Conservation (phyloP, 306 rosid genomes). For the Crotalaria pallida region DNA sequence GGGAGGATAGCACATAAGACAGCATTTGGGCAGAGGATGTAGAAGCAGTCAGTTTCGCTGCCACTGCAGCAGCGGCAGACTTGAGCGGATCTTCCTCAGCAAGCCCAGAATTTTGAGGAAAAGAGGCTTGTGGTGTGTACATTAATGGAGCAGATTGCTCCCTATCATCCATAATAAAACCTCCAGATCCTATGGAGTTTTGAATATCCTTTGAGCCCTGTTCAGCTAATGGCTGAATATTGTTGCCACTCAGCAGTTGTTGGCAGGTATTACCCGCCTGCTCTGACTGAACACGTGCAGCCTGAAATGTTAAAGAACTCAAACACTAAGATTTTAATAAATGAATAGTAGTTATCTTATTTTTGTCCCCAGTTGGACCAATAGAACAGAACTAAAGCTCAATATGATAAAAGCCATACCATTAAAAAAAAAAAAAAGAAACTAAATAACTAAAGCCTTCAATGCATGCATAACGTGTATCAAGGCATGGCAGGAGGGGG, state of each 20-base stretch:
- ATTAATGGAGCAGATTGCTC: constrained; percentile 83
- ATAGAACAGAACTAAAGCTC: neutral
- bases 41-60: constrained; percentile 92
- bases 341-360: neutral
- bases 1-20: constrained; percentile 84
- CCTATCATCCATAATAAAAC: constrained; percentile 47
- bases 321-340: neutral
- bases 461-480: neutral
- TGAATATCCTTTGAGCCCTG: constrained; percentile 64
- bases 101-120: constrained; percentile 52
- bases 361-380: neutral
- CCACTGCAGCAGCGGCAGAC: constrained; percentile 99
- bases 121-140: constrained; percentile 50
- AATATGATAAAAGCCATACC: neutral
- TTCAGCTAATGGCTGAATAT: constrained; percentile 40
- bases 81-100: constrained; percentile 74
- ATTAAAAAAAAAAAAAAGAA: neutral
- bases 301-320: constrained; percentile 41
- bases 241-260: constrained; percentile 47
- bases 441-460: neutral
- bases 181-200: constrained; percentile 49
- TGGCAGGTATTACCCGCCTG: constrained; percentile 44
- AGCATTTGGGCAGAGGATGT: constrained; percentile 95
- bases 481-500: no score
- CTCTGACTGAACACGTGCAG: constrained; percentile 75